phyloP scores from a whole-genome alignment of 2,329 filamentous ascomycete species.

The Colletotrichum aenigma region DNA sequence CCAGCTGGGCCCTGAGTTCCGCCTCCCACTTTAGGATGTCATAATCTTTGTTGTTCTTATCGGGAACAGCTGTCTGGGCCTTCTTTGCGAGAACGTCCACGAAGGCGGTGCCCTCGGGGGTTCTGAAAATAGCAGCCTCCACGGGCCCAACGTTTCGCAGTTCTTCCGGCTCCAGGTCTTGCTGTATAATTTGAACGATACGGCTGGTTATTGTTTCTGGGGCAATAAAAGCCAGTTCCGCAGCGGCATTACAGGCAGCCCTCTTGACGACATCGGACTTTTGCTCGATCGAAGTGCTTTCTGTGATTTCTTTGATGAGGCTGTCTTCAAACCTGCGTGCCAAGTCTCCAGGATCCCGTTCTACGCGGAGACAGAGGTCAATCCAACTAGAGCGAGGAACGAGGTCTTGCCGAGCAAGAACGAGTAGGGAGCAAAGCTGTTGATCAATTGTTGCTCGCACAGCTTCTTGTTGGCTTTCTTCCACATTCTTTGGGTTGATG shows the following conservation, averaged over 20 bases:
- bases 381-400: conserved; percentile 88
- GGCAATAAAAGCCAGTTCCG: conserved; percentile 91
- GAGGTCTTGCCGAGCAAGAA: conserved; percentile 79
- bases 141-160: conserved; percentile 78
- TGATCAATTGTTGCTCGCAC: conserved; percentile 41
- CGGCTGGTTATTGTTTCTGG: conserved; percentile 80
- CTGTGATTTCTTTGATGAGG: conserved; percentile 71
- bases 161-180: conserved; percentile 74
- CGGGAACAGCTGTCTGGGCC: conserved; percentile 68
- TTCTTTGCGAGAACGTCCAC: conserved; percentile 92
- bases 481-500: conserved; percentile 57
- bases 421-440: conserved; percentile 78
- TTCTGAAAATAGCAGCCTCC: conserved; percentile 92
- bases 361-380: conserved; percentile 78
- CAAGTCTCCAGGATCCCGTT: conserved; percentile 81
- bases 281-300: conserved; percentile 50
- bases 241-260: conserved; percentile 84
- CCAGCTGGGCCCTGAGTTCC: conserved; percentile 83
- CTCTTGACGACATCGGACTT: conserved; percentile 55
- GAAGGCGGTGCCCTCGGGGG: conserved; percentile 85
- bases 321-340: conserved; percentile 66
- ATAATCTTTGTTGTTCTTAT: conserved; percentile 94
- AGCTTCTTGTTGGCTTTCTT: conserved; percentile 47
- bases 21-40: conserved; percentile 97
- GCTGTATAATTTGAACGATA: conserved; percentile 74